These are phyloP conservation scores for Moricandia moricandioides DNA, from an alignment of 345 rosid species.

Conservation along the genomic window DNA sequence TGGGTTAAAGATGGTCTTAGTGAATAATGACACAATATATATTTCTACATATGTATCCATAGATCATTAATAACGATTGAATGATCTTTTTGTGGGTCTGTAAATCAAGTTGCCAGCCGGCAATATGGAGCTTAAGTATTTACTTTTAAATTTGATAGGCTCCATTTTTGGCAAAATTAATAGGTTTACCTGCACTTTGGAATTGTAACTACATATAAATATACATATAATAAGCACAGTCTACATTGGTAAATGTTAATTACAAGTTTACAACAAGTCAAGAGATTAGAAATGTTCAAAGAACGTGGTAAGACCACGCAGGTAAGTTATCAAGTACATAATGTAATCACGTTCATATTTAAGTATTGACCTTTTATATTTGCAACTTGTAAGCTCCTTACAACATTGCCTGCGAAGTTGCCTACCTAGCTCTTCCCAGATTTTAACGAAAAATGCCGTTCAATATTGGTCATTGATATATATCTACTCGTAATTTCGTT, in stretches of 20 bases:
- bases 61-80: neutral
- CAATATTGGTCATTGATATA: slow-evolving; percentile 9
- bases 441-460: slow-evolving; percentile 3
- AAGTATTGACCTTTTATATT: neutral
- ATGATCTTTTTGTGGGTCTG: neutral
- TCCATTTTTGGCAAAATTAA: neutral
- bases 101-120: neutral
- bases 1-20: no score
- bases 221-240: neutral
- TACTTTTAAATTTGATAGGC: neutral
- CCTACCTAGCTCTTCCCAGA: slow-evolving; percentile 19
- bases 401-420: slow-evolving; percentile 30
- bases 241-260: neutral
- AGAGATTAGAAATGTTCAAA: slow-evolving; percentile 27
- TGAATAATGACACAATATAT: neutral
- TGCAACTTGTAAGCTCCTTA: neutral
- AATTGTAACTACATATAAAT: neutral
- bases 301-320: slow-evolving; percentile 32
- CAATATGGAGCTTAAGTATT: neutral
- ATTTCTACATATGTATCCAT: neutral
- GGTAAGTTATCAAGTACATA: slow-evolving; percentile 7
- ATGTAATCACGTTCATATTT: slow-evolving; percentile 10
- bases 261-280: neutral
- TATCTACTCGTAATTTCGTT: neutral
- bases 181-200: neutral